phyloP scores from a whole-genome alignment of 495 filamentous ascomycete genomes.

The Aspergillus carlsbadensis region DNA sequence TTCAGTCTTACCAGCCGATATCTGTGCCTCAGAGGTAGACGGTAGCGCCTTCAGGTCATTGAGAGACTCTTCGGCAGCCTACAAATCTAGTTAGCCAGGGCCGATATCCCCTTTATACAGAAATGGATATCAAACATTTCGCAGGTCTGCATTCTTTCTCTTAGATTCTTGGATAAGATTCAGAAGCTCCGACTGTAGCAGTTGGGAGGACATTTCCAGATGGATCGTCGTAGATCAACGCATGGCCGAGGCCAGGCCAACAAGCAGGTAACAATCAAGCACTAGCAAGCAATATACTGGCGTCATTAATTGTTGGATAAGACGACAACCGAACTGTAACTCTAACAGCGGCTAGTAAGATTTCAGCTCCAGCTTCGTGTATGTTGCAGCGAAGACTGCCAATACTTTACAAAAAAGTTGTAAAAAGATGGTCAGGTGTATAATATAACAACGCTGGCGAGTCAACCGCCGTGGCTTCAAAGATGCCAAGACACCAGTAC shows the following conservation, averaged over 20 bases:
- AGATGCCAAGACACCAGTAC: constrained; percentile 34
- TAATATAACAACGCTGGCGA: constrained; percentile 4
- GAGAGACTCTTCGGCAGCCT: constrained; percentile 93
- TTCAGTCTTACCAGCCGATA: constrained; percentile 68
- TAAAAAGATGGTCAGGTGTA: constrained; percentile 1
- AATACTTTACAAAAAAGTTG: background rate
- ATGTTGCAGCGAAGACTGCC: background rate
- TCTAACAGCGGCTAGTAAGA: background rate
- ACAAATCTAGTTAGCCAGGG: constrained; percentile 23
- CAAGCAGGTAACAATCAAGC: constrained; percentile 6
- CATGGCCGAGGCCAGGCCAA: constrained; percentile 31
- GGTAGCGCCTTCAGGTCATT: constrained; percentile 83
- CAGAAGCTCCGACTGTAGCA: constrained; percentile 83
- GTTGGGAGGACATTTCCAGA: constrained; percentile 82
- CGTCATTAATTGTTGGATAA: constrained; percentile 14
- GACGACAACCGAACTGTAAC: background rate
- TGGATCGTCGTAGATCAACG: constrained; percentile 26
- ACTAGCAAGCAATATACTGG: constrained; percentile 16
- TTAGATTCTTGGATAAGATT: constrained; percentile 95
- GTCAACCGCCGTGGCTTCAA: constrained; percentile 31
- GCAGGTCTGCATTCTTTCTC: constrained; percentile 83
- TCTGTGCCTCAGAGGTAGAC: constrained; percentile 74
- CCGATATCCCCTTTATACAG: constrained; percentile 7
- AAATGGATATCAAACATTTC: constrained; percentile 61
- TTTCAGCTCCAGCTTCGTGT: background rate